Conservation (phyloP, 176 grass and related monocot genomes). For the Carex myosuroides region DNA sequence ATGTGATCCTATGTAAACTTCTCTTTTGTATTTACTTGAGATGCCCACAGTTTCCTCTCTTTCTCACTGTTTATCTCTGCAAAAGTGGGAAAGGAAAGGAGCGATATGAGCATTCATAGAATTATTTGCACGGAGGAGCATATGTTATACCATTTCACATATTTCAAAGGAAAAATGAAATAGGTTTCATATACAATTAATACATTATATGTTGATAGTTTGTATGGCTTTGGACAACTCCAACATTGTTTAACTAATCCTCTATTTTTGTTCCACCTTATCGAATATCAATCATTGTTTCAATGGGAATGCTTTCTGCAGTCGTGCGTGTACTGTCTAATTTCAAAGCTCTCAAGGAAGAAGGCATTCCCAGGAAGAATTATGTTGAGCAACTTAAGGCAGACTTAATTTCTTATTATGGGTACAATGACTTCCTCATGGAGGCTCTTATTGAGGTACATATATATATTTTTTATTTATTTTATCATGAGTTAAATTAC, state of each 20-base stretch:
- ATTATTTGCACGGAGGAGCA: background rate
- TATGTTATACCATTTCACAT: background rate
- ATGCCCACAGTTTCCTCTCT: background rate
- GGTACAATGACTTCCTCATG: constrained; percentile 87
- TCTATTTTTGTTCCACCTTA: constrained; percentile 23
- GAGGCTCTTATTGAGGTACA: constrained; percentile 75
- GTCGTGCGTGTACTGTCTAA: constrained; percentile 94
- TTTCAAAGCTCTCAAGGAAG: constrained; percentile 69
- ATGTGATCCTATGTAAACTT: background rate
- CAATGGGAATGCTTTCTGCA: constrained; percentile 14
- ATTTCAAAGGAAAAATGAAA: background rate
- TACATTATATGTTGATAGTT: background rate
- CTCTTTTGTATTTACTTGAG: background rate
- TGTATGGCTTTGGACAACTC: background rate
- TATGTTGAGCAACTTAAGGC: constrained; percentile 79
- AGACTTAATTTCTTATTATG: constrained; percentile 89
- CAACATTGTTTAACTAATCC: constrained; percentile 4
- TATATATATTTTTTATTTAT: background rate
- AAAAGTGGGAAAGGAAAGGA: background rate
- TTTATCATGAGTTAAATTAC: constrained; percentile 12
- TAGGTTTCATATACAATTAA: background rate
- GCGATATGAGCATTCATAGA: background rate
- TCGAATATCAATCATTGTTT: background rate
- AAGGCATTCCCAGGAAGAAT: constrained; percentile 68
- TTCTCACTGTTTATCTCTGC: background rate